These are phyloP conservation scores for Aspergillus wentii DNA, from an alignment of 495 filamentous ascomycete species.

Conservation along the genomic window DNA sequence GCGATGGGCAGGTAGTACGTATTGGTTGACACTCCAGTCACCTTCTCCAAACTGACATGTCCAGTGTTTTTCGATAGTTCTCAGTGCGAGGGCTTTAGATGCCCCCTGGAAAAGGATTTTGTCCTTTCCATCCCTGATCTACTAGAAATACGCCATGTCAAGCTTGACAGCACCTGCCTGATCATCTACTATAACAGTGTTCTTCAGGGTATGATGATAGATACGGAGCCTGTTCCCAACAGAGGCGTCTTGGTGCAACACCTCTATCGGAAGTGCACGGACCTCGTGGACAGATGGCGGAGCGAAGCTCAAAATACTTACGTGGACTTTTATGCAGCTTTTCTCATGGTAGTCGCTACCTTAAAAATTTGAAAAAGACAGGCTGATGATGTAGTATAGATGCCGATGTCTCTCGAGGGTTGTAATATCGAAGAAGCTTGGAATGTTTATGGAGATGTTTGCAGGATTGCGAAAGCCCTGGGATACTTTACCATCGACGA, in stretches of 20 bases:
- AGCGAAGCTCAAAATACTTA: constrained; percentile 5
- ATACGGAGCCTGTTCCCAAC: not conserved
- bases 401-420: constrained; percentile 12
- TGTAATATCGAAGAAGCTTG: constrained; percentile 13
- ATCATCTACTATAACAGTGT: constrained; percentile 15
- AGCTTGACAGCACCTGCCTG: constrained; percentile 11
- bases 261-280: constrained; percentile 5
- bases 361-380: not conserved
- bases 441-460: constrained; percentile 9
- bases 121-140: constrained; percentile 15
- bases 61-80: too few relatives aligned
- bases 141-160: constrained; percentile 16
- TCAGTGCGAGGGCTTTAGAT: constrained; percentile 16
- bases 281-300: constrained; percentile 6
- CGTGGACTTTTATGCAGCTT: constrained; percentile 10
- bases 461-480: constrained; percentile 7
- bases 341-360: constrained; percentile 11
- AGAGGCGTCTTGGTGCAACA: constrained; percentile 3
- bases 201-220: constrained; percentile 10
- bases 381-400: constrained; percentile 5
- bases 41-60: too few relatives aligned
- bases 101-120: constrained; percentile 12
- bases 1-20: constrained; percentile 3
- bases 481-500: constrained; percentile 16
- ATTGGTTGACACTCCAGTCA: not conserved